Percentiles rank a stretch among this genome's conserved stretches.
phyloP scores from a whole-genome alignment of 495 filamentous ascomycete genomes.

The Terfezia claveryi region DNA sequence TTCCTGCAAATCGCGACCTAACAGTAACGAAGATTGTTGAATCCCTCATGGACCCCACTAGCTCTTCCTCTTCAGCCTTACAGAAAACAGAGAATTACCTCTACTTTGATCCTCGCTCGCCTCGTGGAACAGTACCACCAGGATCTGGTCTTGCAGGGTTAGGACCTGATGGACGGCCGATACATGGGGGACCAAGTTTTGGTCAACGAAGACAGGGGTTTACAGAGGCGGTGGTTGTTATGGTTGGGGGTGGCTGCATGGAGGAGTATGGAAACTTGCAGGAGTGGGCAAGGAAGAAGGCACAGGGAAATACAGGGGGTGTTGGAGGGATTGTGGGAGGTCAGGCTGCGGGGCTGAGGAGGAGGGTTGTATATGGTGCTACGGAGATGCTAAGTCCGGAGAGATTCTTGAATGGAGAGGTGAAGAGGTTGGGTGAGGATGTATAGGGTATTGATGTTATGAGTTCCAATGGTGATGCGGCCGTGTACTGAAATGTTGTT shows the following conservation, averaged over 20 bases:
- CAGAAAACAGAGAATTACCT: slow-evolving; percentile 94
- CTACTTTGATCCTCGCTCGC: slow-evolving; percentile 92
- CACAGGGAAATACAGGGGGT: slow-evolving; percentile 75
- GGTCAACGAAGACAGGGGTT: slow-evolving; percentile 86
- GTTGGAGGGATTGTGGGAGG: slow-evolving; percentile 51
- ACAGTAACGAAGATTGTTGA: slow-evolving; percentile 96
- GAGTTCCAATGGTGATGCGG: neutral
- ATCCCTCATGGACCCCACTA: slow-evolving; percentile 88
- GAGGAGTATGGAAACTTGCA: slow-evolving; percentile 97
- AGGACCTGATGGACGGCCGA: slow-evolving; percentile 22
- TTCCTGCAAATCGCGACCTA: slow-evolving; percentile 83
- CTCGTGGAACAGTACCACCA: slow-evolving; percentile 72
- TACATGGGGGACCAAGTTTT: slow-evolving; percentile 53
- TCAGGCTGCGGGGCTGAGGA: slow-evolving; percentile 31
- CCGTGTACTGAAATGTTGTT: too few relatives aligned
- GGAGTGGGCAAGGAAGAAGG: slow-evolving; percentile 71
- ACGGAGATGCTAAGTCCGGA: slow-evolving; percentile 82
- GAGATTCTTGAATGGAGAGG: slow-evolving; percentile 61
- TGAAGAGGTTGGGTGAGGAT: slow-evolving; percentile 57
- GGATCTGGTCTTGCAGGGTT: slow-evolving; percentile 29
- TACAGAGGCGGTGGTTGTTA: slow-evolving; percentile 88
- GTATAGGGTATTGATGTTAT: slow-evolving; percentile 16
- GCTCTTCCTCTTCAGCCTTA: slow-evolving; percentile 74
- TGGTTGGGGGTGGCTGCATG: slow-evolving; percentile 92
- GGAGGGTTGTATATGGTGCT: slow-evolving; percentile 82